Evolutionary conservation across 2,329 filamentous ascomycete species (phyloP).

Genomic region (Hortaea werneckii): DNA sequence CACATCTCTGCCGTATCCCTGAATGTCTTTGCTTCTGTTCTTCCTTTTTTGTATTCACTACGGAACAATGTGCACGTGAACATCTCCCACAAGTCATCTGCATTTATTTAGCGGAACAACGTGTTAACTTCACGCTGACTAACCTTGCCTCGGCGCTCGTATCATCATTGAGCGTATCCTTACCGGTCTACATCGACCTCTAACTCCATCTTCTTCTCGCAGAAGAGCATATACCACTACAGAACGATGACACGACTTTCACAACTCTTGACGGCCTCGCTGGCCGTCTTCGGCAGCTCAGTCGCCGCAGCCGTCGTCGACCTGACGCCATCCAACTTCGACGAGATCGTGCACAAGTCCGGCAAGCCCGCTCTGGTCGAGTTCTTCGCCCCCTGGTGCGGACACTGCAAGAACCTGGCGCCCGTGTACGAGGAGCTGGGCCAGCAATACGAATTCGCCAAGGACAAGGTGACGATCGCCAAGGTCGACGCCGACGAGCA

Average conservation of each 20-base stretch:
- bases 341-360: slow-evolving; percentile 75
- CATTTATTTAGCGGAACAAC: too few relatives aligned
- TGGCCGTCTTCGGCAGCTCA: slow-evolving; percentile 41
- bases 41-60: too few relatives aligned
- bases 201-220: too few relatives aligned
- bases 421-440: slow-evolving; percentile 91
- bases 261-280: slow-evolving; percentile 36
- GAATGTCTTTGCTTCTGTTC: too few relatives aligned
- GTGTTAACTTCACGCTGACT: too few relatives aligned
- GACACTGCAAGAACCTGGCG: slow-evolving; percentile 96
- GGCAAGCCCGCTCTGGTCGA: slow-evolving; percentile 94
- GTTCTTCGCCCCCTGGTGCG: slow-evolving; percentile 98
- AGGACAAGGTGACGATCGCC: slow-evolving; percentile 73
- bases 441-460: slow-evolving; percentile 57
- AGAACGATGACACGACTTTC: slow-evolving; percentile 36
- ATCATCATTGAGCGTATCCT: too few relatives aligned
- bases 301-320: slow-evolving; percentile 82
- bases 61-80: too few relatives aligned
- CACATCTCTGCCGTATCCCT: too few relatives aligned
- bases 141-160: too few relatives aligned
- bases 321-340: slow-evolving; percentile 83
- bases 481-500: slow-evolving; percentile 95
- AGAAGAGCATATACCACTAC: neutral
- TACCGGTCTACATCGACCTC: too few relatives aligned
- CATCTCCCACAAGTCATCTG: too few relatives aligned